These are phyloP conservation scores for Botryotinia narcissicola DNA, from an alignment of 2,329 filamentous ascomycete genomes.

Conservation along the genomic window DNA sequence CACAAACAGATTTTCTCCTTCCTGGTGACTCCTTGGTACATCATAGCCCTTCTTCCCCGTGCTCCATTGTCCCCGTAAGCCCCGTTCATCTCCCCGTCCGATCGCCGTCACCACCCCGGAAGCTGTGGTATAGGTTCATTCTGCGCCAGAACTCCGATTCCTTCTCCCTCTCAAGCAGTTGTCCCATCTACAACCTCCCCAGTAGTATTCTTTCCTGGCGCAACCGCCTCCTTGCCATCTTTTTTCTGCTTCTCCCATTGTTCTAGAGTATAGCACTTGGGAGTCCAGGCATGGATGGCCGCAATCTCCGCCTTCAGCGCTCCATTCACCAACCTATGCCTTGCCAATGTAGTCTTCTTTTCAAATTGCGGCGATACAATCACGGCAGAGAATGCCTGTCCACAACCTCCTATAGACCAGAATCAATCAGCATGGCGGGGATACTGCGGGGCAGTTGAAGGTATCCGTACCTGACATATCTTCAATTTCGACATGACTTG, in stretches of 20 bases:
- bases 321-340: constrained; percentile 67
- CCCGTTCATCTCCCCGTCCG: background rate
- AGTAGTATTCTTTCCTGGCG: constrained; percentile 37
- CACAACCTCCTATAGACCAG: constrained; percentile 59
- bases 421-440: constrained; percentile 16
- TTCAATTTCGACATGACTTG: constrained; percentile 79
- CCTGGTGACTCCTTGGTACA: constrained; percentile 2
- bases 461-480: constrained; percentile 78
- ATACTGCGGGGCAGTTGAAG: constrained; percentile 26
- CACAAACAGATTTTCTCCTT: background rate
- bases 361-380: constrained; percentile 62
- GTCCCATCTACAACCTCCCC: constrained; percentile 37
- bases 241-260: constrained; percentile 67
- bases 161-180: constrained; percentile 30
- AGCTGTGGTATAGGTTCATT: constrained; percentile 5
- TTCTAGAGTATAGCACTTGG: constrained; percentile 71
- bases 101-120: background rate
- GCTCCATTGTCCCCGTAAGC: background rate
- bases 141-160: constrained; percentile 1
- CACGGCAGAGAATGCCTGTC: constrained; percentile 67
- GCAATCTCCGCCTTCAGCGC: constrained; percentile 68
- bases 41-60: background rate
- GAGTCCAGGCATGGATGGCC: constrained; percentile 74
- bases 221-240: constrained; percentile 30
- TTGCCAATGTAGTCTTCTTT: constrained; percentile 60